A percentile compares a stretch with the other conserved stretches of the same genome.
Evolutionary conservation across 345 rosid genomes (phyloP).

Genomic region (Eucalyptus viminalis): DNA sequence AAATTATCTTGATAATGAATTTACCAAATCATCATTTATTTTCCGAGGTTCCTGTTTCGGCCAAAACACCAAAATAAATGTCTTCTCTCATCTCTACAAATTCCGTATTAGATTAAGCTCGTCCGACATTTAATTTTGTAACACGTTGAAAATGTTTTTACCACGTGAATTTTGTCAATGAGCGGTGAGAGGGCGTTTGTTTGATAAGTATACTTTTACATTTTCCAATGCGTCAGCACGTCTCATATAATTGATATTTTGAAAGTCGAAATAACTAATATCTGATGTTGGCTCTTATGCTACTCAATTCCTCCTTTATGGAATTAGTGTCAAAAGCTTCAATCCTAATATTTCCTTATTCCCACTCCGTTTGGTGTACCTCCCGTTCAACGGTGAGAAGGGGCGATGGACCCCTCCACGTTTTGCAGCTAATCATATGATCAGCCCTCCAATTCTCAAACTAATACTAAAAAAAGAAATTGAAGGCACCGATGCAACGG

Average conservation of each 20-base stretch:
- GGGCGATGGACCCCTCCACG: not conserved
- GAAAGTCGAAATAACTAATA: not conserved
- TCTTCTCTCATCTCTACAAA: not conserved
- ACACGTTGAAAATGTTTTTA: not conserved
- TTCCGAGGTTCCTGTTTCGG: not conserved
- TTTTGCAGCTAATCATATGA: not conserved
- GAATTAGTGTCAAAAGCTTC: not conserved
- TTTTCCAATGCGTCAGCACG: not conserved
- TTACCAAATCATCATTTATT: not conserved
- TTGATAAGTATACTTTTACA: not conserved
- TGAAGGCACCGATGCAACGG: not conserved
- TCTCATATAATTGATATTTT: not conserved
- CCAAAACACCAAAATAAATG: not conserved
- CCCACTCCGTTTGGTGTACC: not conserved
- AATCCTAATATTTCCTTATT: not conserved
- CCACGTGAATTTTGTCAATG: not conserved
- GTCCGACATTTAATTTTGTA: too few species aligned
- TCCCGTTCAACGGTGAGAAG: not conserved
- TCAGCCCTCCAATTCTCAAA: not conserved
- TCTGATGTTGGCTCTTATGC: not conserved
- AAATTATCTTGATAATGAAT: not conserved
- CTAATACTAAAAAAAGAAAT: not conserved
- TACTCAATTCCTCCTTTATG: not conserved
- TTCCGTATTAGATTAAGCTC: not conserved
- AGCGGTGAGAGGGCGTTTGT: not conserved